A percentile compares a stretch with the other conserved stretches of the same genome.
These are phyloP conservation scores for Cylindrodendrum hubeiense DNA, from an alignment of 2,329 filamentous ascomycete genomes.

Conservation along the genomic window DNA sequence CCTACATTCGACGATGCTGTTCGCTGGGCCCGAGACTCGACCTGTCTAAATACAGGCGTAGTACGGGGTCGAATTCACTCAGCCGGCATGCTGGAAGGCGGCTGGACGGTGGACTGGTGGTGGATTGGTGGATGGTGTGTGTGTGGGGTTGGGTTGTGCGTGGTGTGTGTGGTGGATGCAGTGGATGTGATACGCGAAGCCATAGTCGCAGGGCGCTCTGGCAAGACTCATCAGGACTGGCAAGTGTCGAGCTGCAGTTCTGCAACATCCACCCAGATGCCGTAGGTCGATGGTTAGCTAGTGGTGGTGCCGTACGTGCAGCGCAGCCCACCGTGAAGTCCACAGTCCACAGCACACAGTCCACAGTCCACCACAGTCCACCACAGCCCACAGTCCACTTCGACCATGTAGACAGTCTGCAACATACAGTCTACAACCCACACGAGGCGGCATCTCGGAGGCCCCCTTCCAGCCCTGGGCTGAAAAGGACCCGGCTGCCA, in stretches of 20 bases:
- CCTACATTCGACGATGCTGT: neutral
- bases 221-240: neutral
- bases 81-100: neutral
- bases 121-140: neutral
- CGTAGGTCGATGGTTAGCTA: conserved; percentile 5
- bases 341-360: neutral
- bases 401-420: neutral
- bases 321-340: neutral
- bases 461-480: neutral
- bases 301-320: neutral
- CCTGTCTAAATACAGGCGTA: neutral
- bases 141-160: conserved; percentile 8
- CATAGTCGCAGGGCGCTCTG: conserved; percentile 16
- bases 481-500: conserved; percentile 7
- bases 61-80: neutral
- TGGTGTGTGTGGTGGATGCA: conserved; percentile 11
- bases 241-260: conserved; percentile 4
- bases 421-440: neutral
- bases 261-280: conserved; percentile 24
- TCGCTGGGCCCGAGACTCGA: neutral
- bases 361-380: no score
- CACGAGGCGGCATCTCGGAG: neutral
- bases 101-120: neutral
- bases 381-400: neutral
- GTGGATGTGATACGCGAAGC: conserved; percentile 27